Conservation (phyloP, 2,329 filamentous ascomycete genomes). For the Davidsoniella australis region DNA sequence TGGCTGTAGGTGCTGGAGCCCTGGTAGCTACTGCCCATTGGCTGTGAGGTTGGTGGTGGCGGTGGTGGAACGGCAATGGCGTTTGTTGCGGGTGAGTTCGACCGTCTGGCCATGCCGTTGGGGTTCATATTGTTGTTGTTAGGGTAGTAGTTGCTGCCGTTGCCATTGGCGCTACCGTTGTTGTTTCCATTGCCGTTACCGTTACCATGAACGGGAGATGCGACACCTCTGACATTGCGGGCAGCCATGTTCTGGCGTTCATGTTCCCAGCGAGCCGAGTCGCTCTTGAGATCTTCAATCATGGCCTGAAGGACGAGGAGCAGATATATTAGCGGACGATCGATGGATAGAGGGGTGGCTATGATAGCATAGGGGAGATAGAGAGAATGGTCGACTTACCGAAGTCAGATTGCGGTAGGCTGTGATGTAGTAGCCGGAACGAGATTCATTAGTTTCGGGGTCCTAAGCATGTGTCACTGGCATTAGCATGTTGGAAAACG, state of each 20-base stretch:
- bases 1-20: background rate
- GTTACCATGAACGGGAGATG: constrained; percentile 4
- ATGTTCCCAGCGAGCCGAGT: constrained; percentile 44
- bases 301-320: constrained; percentile 30
- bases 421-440: constrained; percentile 60
- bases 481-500: background rate
- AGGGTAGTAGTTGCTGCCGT: constrained; percentile 3
- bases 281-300: constrained; percentile 45
- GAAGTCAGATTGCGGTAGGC: constrained; percentile 65
- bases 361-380: background rate
- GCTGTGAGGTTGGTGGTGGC: constrained; percentile 1
- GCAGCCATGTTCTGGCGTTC: constrained; percentile 24
- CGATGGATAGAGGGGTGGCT: background rate
- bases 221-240: constrained; percentile 6
- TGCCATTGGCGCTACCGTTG: background rate
- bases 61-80: constrained; percentile 7
- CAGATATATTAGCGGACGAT: constrained; percentile 12
- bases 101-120: constrained; percentile 1
- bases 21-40: background rate
- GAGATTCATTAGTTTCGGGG: constrained; percentile 38
- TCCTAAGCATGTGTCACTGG: constrained; percentile 24
- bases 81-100: constrained; percentile 6
- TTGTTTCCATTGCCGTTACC: background rate
- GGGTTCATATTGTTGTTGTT: background rate
- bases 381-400: constrained; percentile 31